These are phyloP conservation scores for Heliamphora exappendiculata DNA, from an alignment of 148 eudicot genomes.

Conservation along the genomic window DNA sequence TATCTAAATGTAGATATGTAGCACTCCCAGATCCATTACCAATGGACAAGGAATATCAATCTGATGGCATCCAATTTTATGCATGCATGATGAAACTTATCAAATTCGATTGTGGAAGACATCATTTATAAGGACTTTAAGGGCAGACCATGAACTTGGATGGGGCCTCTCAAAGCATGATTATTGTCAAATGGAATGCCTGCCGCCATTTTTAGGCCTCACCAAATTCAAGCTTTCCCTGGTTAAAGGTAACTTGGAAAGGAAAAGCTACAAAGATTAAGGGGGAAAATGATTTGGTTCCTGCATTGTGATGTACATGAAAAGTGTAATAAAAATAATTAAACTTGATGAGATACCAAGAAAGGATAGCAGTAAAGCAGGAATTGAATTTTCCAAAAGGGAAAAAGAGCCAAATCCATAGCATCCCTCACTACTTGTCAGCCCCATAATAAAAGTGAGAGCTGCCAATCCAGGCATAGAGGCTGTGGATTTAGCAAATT, in stretches of 20 bases:
- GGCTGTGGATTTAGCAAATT: neutral
- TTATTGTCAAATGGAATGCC: neutral
- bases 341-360: neutral
- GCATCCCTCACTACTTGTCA: neutral
- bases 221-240: neutral
- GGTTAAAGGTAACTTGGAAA: neutral
- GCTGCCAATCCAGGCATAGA: neutral
- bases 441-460: neutral
- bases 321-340: neutral
- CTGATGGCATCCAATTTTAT: neutral
- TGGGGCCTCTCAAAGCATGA: neutral
- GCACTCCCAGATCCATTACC: neutral
- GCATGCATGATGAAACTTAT: neutral
- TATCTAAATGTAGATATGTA: neutral
- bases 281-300: neutral
- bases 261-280: neutral
- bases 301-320: neutral
- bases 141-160: neutral
- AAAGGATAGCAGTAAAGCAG: neutral
- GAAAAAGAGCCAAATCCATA: neutral
- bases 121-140: too few relatives aligned
- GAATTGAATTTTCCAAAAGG: neutral
- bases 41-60: neutral
- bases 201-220: neutral
- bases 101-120: neutral